Base-by-base conservation (phyloP, 345 rosid genomes). In the Firmiana major region DNA sequence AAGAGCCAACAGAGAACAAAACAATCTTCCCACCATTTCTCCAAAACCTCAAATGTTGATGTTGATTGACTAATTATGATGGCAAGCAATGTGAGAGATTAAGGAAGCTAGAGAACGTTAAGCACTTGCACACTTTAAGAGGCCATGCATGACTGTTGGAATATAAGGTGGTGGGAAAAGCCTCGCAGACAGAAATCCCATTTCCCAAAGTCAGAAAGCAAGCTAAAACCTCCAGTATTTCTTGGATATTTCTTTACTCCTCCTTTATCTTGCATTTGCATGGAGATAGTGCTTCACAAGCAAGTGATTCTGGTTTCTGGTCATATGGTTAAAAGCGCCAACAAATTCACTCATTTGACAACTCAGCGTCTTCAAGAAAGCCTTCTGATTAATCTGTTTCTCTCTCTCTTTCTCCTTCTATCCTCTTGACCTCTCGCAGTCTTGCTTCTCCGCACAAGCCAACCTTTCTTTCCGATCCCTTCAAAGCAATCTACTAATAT, bases 1-100 rank as follows among this genome's bases (percentile, higher is more conserved):
- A 82, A 89, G 80, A 70, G 78, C 76, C 66, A 87, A 42, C 6
- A 88, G 40, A 63, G 83, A 59, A 75, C 77, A 82, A 38, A 82
- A 75, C 46, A 78, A 69, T 68, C 74, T 77, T 78, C 82, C 86
- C 71, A 78, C 77, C 91, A 85, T 82, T 77, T 70, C 42, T 83
- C 58, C 82, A 71, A 77, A 66, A 75, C 62, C 70, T 79, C 73
- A 77, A 81, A 72, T 73, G 81, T 77, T 82, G 82, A 73, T 76
- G 83, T 24, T 67, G 71, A 53, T 63, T 28, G 64, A 48, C 28
- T 67, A 45, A 70, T 58, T 51, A 34, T 76, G 75, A 57, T 74
- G 75, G 75, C 46, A 62, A 42, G 75, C 46, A 62, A 42, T 46
- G 77, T 62, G 36, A 75, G 69, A 62, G 70, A 60, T 74, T 43